Evolutionary conservation across 2,329 filamentous ascomycete species (phyloP), one percentile per base, ranked within the genome.

Genomic region (Nemania diffusa): DNA sequence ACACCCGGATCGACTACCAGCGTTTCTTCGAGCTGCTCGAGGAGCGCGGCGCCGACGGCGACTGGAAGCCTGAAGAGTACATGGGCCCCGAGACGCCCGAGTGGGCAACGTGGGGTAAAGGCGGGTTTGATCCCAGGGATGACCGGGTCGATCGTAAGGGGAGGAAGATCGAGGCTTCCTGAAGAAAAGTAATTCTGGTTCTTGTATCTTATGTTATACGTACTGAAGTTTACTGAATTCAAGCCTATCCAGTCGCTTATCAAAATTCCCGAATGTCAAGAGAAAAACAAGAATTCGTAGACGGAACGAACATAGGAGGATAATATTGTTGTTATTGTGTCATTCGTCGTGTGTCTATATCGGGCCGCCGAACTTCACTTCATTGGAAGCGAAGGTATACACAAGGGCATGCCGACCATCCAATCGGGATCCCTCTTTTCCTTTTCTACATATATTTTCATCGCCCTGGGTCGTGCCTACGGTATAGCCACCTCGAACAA

Each of bases 81-180:
- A 92, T 97, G 84, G 92, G 90, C 3, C 85, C 85, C 46, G 86
- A 91, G 72, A 98, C 94, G 42, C 92, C 94, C 0, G 93, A 97
- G 77, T 98, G 95, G 96, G 95, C 95, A 9, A 88, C 91, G 20
- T 98, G 94, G 93, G 96, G 95, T 0, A 92, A 94, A 71, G 95
- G 95, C 1, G 96, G 95, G 0, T 98, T 98, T 78, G 93, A 98
- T 81, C 95, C 95, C 0, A 86, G 92, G 56, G 96, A 98, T 80
- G 88, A 92, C 78, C 87, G 95, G 70, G 94, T 97, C 8, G 92
- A 95, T 79, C 87, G 91, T 72, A 97, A 97, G 81, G 94, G 94
- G 1, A 89, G 90, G 74, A 88, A 87, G 71, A 87, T 88, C 68
- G 85, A 84, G 69, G 77, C 20, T 72, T 71, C 57, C 57, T 64